Evolutionary conservation across 768 basidiomycete species (phyloP).

Genomic region (Amanita rubescens): DNA sequence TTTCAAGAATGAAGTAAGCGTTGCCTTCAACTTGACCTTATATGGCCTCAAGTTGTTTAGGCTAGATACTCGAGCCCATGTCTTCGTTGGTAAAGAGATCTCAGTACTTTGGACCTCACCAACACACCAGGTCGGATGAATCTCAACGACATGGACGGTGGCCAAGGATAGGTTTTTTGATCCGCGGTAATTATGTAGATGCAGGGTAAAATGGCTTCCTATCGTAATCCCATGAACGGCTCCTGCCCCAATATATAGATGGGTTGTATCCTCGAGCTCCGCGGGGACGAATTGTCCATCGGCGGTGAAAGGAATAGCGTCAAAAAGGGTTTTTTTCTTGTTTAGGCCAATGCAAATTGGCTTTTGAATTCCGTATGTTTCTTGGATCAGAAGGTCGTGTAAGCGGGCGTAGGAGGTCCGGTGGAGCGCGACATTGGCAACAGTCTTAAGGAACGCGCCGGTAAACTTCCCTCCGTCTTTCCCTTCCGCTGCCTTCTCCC

Average conservation of each 20-base stretch:
- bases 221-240: constrained; percentile 56
- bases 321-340: constrained; percentile 44
- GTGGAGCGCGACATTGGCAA: constrained; percentile 42
- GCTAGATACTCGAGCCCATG: constrained; percentile 43
- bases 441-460: constrained; percentile 40
- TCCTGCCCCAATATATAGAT: constrained; percentile 48
- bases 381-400: constrained; percentile 33
- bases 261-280: constrained; percentile 26
- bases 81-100: constrained; percentile 24
- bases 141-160: constrained; percentile 41
- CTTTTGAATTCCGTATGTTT: constrained; percentile 35
- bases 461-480: constrained; percentile 63
- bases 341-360: constrained; percentile 44
- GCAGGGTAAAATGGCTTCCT: constrained; percentile 55
- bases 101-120: constrained; percentile 34
- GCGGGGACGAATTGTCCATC: constrained; percentile 43
- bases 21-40: constrained; percentile 44
- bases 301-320: constrained; percentile 46
- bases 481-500: constrained; percentile 49
- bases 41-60: constrained; percentile 54
- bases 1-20: constrained; percentile 36
- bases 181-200: constrained; percentile 53
- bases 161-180: constrained; percentile 50
- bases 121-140: constrained; percentile 52
- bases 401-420: constrained; percentile 43